Percentiles rank a stretch among this genome's conserved stretches.
phyloP scores from a whole-genome alignment of 306 rosid species.

The Crotalaria pallida region DNA sequence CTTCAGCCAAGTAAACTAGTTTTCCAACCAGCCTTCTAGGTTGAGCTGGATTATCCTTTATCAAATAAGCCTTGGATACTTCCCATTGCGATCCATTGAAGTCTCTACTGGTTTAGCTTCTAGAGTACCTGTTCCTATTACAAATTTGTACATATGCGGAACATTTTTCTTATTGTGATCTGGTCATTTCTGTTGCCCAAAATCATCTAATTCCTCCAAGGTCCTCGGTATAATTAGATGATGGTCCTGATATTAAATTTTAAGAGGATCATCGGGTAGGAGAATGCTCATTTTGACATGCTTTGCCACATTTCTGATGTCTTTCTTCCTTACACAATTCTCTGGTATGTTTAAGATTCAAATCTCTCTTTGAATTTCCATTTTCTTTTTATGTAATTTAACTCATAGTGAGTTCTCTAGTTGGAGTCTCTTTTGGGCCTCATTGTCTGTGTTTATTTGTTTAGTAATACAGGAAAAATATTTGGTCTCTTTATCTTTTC shows the following conservation, averaged over 20 bases:
- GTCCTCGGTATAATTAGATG: neutral
- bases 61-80: neutral
- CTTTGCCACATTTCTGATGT: neutral
- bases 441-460: too few species aligned
- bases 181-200: neutral
- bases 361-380: neutral
- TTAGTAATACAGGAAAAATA: too few species aligned
- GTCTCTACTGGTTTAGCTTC: neutral
- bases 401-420: too few species aligned
- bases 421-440: too few species aligned
- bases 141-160: neutral
- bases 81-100: neutral
- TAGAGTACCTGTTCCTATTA: neutral
- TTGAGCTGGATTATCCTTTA: neutral
- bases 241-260: neutral
- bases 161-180: neutral
- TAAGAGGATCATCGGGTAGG: neutral
- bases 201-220: neutral
- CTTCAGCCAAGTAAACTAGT: slow-evolving; percentile 2
- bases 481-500: too few species aligned
- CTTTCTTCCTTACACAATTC: neutral
- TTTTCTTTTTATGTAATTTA: too few species aligned
- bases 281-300: neutral
- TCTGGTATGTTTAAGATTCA: neutral
- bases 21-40: neutral